These are phyloP conservation scores for Pseudomonodictys pantanalensis DNA, from an alignment of 495 filamentous ascomycete genomes.

Conservation along the genomic window DNA sequence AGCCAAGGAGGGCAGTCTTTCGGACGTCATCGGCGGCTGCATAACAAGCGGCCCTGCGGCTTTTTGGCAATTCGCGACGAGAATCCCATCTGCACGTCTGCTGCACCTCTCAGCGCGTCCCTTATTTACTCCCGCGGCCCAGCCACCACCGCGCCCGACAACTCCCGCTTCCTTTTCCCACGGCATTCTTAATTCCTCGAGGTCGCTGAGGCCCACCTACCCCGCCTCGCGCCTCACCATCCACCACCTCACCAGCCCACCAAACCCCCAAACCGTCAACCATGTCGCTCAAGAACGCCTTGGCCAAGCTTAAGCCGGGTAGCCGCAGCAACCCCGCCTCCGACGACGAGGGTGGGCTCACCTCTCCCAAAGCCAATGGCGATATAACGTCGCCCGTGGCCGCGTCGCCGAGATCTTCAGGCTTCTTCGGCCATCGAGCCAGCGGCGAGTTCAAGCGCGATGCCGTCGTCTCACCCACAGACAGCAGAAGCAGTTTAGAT, in stretches of 20 bases:
- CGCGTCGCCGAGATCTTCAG: constrained; percentile 19
- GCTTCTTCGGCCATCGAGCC: constrained; percentile 21
- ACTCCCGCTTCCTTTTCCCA: background rate
- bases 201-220: too few relatives aligned
- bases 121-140: too few relatives aligned
- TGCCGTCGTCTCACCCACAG: background rate
- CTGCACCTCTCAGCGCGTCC: too few relatives aligned
- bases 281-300: constrained; percentile 42
- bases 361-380: constrained; percentile 23
- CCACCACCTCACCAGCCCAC: background rate
- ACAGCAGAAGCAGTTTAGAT: constrained; percentile 17
- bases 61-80: too few relatives aligned
- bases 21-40: too few relatives aligned
- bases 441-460: constrained; percentile 29
- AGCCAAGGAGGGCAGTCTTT: too few relatives aligned
- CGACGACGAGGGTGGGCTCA: constrained; percentile 27
- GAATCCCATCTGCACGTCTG: too few relatives aligned
- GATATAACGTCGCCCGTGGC: constrained; percentile 9
- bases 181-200: too few relatives aligned
- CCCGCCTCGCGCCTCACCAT: background rate
- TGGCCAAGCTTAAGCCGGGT: constrained; percentile 38
- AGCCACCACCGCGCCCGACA: too few relatives aligned
- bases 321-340: constrained; percentile 33
- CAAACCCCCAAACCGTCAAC: background rate
- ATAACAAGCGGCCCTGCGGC: too few relatives aligned